A percentile compares a stretch with the other conserved stretches of the same genome.
These are phyloP conservation scores for Paulownia fortunei DNA, from an alignment of 257 asterid species.

Conservation along the genomic window DNA sequence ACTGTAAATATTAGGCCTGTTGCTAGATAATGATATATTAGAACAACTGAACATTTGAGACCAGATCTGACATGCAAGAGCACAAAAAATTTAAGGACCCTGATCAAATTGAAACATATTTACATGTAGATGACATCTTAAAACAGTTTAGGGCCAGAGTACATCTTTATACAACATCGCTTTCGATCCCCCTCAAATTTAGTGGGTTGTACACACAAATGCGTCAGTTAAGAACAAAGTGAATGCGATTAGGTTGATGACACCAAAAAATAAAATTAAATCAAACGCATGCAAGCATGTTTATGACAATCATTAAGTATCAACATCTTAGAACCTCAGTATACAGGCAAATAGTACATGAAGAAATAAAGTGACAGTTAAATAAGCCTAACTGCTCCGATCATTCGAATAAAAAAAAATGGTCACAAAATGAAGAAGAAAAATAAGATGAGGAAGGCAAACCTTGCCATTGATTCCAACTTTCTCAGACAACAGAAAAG, in stretches of 20 bases:
- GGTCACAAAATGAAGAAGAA: neutral
- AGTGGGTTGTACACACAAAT: neutral
- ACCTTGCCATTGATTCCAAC: slow-evolving; percentile 83
- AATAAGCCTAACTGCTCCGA: neutral
- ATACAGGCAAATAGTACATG: neutral
- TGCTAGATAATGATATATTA: neutral
- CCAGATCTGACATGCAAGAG: neutral
- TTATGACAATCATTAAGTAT: neutral
- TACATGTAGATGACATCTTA: neutral
- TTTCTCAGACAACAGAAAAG: slow-evolving; percentile 79
- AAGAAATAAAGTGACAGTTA: neutral
- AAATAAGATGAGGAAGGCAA: slow-evolving; percentile 27
- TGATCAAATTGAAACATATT: neutral
- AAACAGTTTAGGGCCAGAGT: neutral
- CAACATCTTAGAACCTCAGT: neutral
- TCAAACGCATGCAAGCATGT: neutral
- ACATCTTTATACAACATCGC: neutral
- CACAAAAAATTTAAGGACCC: neutral
- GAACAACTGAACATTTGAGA: neutral
- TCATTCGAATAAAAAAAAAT: neutral
- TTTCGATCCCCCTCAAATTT: neutral
- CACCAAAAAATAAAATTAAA: neutral
- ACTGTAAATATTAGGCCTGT: neutral
- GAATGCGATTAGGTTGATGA: neutral
- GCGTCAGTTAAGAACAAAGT: neutral